Conservation (phyloP, 116 monocot genomes). For the Papilionanthe hybrid region DNA sequence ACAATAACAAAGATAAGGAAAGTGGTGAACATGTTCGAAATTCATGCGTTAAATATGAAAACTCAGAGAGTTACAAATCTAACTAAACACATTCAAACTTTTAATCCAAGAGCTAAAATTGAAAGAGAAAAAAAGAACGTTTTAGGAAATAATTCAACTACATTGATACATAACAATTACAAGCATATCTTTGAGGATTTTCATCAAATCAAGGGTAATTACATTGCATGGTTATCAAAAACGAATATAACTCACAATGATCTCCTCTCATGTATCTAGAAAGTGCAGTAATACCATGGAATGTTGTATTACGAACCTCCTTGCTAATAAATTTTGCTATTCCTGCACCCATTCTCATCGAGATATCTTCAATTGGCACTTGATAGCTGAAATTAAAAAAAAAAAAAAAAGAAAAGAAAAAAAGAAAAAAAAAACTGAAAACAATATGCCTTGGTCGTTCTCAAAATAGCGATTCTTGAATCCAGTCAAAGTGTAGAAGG, state of each 20-base stretch:
- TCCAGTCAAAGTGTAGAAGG: neutral
- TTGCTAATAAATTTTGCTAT: conserved; percentile 97
- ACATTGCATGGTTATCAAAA: neutral
- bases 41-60: neutral
- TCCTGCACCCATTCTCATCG: conserved; percentile 93
- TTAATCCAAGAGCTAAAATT: neutral
- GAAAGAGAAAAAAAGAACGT: neutral
- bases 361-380: conserved; percentile 88
- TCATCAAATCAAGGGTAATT: neutral
- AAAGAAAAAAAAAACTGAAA: neutral
- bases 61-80: neutral
- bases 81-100: neutral
- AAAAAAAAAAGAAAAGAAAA: too few species aligned
- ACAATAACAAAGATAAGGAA: neutral
- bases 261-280: neutral
- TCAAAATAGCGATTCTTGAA: neutral
- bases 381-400: conserved; percentile 61
- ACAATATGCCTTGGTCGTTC: neutral
- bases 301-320: conserved; percentile 47
- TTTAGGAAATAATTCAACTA: neutral
- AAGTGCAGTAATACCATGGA: neutral
- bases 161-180: neutral
- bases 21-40: neutral
- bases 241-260: neutral
- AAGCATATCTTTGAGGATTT: neutral